These are phyloP conservation scores for Przewalskia tangutica DNA, from an alignment of 257 asterid species.

Conservation along the genomic window DNA sequence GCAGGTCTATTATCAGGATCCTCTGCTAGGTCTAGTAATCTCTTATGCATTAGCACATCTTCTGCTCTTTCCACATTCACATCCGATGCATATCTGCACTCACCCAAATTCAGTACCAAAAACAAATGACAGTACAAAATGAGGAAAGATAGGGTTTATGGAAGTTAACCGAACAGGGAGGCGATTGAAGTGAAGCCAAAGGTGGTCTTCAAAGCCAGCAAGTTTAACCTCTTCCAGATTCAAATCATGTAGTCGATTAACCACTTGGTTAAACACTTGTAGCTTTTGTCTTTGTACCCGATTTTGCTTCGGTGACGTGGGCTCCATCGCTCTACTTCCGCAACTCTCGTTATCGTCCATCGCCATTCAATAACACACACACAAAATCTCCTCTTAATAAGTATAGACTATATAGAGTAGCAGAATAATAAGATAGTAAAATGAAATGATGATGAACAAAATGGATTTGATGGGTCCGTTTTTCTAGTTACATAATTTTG, in stretches of 20 bases:
- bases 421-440: not conserved
- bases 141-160: conserved; percentile 13
- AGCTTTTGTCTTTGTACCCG: conserved; percentile 24
- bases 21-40: conserved; percentile 28
- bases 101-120: not conserved
- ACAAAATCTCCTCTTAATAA: not conserved
- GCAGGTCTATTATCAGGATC: conserved; percentile 34
- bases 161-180: conserved; percentile 30
- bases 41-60: conserved; percentile 41
- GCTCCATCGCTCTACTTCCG: conserved; percentile 35
- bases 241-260: conserved; percentile 32
- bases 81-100: conserved; percentile 39
- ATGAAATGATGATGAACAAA: too few relatives aligned
- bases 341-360: conserved; percentile 41
- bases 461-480: too few relatives aligned
- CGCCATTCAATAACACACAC: conserved; percentile 8
- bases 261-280: conserved; percentile 33
- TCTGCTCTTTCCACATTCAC: conserved; percentile 54
- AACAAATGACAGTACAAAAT: not conserved
- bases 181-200: conserved; percentile 49
- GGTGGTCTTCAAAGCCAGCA: conserved; percentile 44
- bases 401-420: not conserved
- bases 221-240: conserved; percentile 29
- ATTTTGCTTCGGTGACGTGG: conserved; percentile 29
- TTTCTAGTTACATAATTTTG: too few relatives aligned